phyloP scores from a whole-genome alignment of 768 basidiomycete genomes.

The Chlorophyllum brunneum region DNA sequence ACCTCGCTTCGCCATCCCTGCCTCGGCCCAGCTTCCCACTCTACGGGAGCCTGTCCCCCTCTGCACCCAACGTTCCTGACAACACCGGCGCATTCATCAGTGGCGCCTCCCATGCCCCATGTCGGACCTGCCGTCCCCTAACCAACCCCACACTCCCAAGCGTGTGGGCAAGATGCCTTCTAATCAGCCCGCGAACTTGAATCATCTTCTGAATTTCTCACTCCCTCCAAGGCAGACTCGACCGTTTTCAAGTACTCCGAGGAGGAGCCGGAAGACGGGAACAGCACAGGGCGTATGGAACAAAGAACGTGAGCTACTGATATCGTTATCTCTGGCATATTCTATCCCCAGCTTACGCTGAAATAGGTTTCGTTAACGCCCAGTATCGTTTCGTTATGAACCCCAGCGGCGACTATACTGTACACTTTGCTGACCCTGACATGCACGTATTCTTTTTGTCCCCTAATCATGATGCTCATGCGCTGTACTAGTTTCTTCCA shows the following conservation, averaged over 20 bases:
- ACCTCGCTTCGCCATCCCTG: conserved; percentile 19
- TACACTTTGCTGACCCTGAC: conserved; percentile 96
- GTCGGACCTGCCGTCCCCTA: conserved; percentile 30
- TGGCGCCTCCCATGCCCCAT: conserved; percentile 23
- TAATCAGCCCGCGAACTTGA: conserved; percentile 56
- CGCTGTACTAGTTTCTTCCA: conserved; percentile 71
- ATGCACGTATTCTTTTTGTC: conserved; percentile 53
- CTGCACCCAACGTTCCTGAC: too few species aligned
- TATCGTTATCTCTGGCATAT: conserved; percentile 16
- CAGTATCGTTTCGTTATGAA: conserved; percentile 96
- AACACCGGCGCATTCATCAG: too few species aligned
- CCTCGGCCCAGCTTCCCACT: conserved; percentile 38
- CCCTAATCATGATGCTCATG: conserved; percentile 15
- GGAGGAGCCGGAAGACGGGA: conserved; percentile 71
- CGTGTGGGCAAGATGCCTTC: conserved; percentile 68
- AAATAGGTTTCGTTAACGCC: conserved; percentile 94
- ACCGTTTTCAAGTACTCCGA: conserved; percentile 51
- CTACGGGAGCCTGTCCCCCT: conserved; percentile 39
- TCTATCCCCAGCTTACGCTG: background rate
- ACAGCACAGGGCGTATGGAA: conserved; percentile 72
- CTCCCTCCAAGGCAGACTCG: conserved; percentile 82
- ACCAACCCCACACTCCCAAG: conserved; percentile 43
- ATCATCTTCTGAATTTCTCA: conserved; percentile 92
- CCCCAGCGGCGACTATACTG: conserved; percentile 87
- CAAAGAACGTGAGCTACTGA: conserved; percentile 76